Conservation (phyloP, 1,284 basidiomycete genomes). For the Moesziomyces sp. region DNA sequence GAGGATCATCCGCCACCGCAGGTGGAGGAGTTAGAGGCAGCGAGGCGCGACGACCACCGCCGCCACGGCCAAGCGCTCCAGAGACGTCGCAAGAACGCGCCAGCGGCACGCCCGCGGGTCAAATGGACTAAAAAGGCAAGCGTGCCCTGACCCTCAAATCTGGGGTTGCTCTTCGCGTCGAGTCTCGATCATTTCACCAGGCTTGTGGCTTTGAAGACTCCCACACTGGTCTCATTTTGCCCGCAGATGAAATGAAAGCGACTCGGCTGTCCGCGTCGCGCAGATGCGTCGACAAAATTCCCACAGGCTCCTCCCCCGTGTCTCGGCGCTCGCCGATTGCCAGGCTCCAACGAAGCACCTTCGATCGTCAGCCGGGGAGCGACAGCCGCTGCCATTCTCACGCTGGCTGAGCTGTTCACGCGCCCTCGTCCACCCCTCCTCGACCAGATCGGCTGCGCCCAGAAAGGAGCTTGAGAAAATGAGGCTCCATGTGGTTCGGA, state of each 20-base stretch:
- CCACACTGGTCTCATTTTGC: background rate
- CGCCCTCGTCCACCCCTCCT: too few relatives aligned
- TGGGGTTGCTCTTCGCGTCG: slow-evolving; percentile 6
- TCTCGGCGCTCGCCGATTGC: too few relatives aligned
- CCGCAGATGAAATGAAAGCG: slow-evolving; percentile 9
- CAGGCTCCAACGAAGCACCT: too few relatives aligned
- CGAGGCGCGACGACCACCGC: slow-evolving; percentile 2
- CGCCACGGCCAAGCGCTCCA: background rate
- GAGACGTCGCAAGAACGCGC: background rate
- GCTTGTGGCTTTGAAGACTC: background rate
- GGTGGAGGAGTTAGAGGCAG: background rate
- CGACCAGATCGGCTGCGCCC: too few relatives aligned
- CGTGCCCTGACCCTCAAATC: slow-evolving; percentile 1
- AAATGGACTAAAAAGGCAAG: background rate
- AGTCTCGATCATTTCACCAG: slow-evolving; percentile 6
- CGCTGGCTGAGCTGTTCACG: too few relatives aligned
- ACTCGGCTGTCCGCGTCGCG: slow-evolving; percentile 9
- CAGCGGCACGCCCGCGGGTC: background rate
- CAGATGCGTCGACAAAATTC: too few relatives aligned
- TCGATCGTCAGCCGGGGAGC: too few relatives aligned
- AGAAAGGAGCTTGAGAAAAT: too few relatives aligned
- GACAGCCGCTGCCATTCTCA: too few relatives aligned
- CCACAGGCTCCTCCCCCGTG: too few relatives aligned
- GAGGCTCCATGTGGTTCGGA: too few relatives aligned
- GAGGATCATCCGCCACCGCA: too few relatives aligned